These are phyloP conservation scores for Conoideocrella luteorostrata DNA, from an alignment of 2,329 filamentous ascomycete species.

Conservation along the genomic window DNA sequence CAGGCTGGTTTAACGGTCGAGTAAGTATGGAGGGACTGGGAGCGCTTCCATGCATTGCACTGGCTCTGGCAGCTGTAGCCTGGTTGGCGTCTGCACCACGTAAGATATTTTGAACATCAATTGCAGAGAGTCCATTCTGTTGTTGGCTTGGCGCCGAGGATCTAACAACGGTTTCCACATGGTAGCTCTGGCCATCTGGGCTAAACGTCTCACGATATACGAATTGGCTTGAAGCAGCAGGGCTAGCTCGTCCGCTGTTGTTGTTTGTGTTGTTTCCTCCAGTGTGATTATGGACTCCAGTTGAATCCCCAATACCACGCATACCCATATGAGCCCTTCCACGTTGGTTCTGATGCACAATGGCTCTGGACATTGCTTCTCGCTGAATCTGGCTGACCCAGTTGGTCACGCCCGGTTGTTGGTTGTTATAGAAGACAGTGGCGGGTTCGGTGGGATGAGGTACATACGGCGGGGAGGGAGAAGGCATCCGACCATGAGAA, in stretches of 20 bases:
- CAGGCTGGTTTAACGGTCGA: conserved; percentile 29
- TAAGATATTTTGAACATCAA: conserved; percentile 40
- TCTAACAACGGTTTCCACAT: conserved; percentile 28
- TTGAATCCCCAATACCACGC: conserved; percentile 32
- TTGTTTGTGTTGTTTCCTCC: conserved; percentile 16
- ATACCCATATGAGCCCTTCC: conserved; percentile 33
- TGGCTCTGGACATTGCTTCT: conserved; percentile 36
- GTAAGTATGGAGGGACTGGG: conserved; percentile 37
- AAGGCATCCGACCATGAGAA: conserved; percentile 25
- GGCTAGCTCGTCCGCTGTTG: conserved; percentile 18
- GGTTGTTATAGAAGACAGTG: conserved; percentile 30
- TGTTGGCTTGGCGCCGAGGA: conserved; percentile 13
- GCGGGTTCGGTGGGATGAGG: conserved; percentile 20
- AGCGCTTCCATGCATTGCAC: conserved; percentile 45
- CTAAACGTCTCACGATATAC: conserved; percentile 27
- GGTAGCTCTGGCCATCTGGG: conserved; percentile 27
- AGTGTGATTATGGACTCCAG: conserved; percentile 11
- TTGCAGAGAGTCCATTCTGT: conserved; percentile 29
- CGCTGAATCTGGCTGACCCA: conserved; percentile 42
- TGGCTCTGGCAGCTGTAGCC: conserved; percentile 40
- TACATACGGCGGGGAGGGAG: conserved; percentile 17
- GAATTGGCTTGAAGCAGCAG: conserved; percentile 19
- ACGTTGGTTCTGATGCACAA: conserved; percentile 37
- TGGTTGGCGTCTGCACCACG: conserved; percentile 39
- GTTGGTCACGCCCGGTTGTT: conserved; percentile 36